Percentiles rank a stretch among this genome's conserved stretches.
These are phyloP conservation scores for Vigna radiata DNA, from an alignment of 306 rosid genomes.

Conservation along the genomic window DNA sequence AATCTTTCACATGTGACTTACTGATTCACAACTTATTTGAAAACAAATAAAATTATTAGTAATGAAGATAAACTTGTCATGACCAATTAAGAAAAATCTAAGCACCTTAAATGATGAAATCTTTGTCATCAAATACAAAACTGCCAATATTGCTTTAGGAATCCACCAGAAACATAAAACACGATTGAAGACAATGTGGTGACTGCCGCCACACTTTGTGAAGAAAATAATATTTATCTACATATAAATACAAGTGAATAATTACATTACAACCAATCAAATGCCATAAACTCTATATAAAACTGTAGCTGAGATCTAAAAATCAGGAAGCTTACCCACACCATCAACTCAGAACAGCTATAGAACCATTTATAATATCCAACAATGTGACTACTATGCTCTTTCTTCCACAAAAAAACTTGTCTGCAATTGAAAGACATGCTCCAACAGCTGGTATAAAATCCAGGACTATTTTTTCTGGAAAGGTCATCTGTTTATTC, in stretches of 20 bases:
- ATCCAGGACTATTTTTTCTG: slow-evolving; percentile 57
- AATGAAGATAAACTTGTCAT: no score
- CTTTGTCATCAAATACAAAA: no score
- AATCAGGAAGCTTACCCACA: slow-evolving; percentile 72
- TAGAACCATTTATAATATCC: slow-evolving; percentile 70
- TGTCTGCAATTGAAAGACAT: slow-evolving; percentile 64
- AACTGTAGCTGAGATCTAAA: slow-evolving; percentile 18
- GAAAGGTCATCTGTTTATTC: slow-evolving; percentile 53
- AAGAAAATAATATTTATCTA: slow-evolving; percentile 66
- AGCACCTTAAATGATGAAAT: no score
- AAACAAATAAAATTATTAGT: no score
- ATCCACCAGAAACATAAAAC: no score
- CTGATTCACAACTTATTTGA: no score
- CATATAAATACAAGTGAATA: slow-evolving; percentile 44
- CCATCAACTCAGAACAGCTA: slow-evolving; percentile 72
- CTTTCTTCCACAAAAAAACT: slow-evolving; percentile 60
- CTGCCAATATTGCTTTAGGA: no score
- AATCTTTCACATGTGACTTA: no score
- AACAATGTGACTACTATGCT: slow-evolving; percentile 48
- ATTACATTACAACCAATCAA: slow-evolving; percentile 39
- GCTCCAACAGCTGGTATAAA: slow-evolving; percentile 73
- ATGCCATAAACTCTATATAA: slow-evolving; percentile 12
- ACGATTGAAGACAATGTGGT: slow-evolving; percentile 35
- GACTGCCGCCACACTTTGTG: slow-evolving; percentile 57
- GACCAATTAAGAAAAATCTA: no score